Conservation (phyloP, 129 eudicot genomes). For the Flaveria brownii region DNA sequence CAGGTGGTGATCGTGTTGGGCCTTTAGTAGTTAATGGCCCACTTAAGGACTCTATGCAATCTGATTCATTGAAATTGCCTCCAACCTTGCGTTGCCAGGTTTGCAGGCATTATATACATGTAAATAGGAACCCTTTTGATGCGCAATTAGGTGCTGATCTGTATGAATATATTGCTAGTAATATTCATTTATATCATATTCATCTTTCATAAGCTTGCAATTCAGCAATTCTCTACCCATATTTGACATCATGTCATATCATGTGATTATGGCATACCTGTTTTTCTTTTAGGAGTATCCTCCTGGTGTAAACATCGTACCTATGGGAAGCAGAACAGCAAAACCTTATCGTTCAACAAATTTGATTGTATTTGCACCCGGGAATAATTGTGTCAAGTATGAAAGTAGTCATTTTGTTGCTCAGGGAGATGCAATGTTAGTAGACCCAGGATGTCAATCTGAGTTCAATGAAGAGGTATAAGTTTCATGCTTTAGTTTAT, state of each 20-base stretch:
- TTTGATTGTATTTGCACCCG: constrained; percentile 66
- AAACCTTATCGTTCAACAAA: constrained; percentile 83
- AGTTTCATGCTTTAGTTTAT: not conserved
- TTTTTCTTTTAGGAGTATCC: constrained; percentile 73
- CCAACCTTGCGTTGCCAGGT: constrained; percentile 66
- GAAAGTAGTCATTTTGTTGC: constrained; percentile 48
- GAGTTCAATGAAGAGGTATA: constrained; percentile 66
- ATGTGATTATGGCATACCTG: constrained; percentile 12
- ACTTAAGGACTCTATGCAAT: constrained; percentile 43
- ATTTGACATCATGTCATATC: constrained; percentile 20
- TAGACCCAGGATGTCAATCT: constrained; percentile 91
- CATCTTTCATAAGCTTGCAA: not conserved
- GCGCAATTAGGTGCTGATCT: not conserved
- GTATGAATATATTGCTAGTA: not conserved
- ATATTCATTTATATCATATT: not conserved
- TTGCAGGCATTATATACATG: constrained; percentile 18
- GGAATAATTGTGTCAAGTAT: constrained; percentile 23
- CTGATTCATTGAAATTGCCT: constrained; percentile 43
- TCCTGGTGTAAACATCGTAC: constrained; percentile 73
- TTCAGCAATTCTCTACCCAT: not conserved
- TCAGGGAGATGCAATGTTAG: constrained; percentile 82
- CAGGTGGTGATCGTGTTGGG: constrained; percentile 64
- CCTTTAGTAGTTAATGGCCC: constrained; percentile 64
- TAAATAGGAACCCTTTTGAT: constrained; percentile 11
- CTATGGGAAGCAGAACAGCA: constrained; percentile 81